These are phyloP conservation scores for Suhomyces faveliae DNA, from an alignment of 805 yeast species.

Conservation along the genomic window DNA sequence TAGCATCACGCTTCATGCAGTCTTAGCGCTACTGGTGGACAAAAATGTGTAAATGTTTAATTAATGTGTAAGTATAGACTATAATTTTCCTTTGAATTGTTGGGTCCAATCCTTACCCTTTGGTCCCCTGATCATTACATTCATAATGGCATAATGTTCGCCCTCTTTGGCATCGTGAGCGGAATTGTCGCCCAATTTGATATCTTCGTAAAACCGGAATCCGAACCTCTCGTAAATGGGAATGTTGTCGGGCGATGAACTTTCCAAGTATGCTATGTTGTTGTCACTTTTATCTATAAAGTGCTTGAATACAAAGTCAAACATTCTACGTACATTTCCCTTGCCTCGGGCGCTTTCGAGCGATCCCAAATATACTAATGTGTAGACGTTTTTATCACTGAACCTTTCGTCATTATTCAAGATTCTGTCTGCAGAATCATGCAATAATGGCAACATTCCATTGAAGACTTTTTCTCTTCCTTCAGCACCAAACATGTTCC, in stretches of 20 bases:
- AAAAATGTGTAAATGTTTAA: too few relatives aligned
- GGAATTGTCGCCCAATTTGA: conserved; percentile 39
- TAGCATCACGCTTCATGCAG: too few relatives aligned
- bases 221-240: conserved; percentile 56
- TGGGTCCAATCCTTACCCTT: conserved; percentile 36
- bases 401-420: conserved; percentile 40
- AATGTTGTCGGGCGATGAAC: conserved; percentile 39
- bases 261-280: conserved; percentile 49
- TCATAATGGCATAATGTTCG: conserved; percentile 40
- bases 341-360: conserved; percentile 50
- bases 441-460: conserved; percentile 51
- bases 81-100: conserved; percentile 3
- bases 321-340: conserved; percentile 51
- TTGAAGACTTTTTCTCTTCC: conserved; percentile 51
- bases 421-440: conserved; percentile 46
- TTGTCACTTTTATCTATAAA: conserved; percentile 42
- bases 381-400: conserved; percentile 34
- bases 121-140: conserved; percentile 42
- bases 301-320: conserved; percentile 47
- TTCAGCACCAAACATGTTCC: conserved; percentile 47
- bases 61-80: not conserved
- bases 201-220: conserved; percentile 48
- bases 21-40: too few relatives aligned
- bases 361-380: conserved; percentile 49
- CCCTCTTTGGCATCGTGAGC: conserved; percentile 31